Base-by-base conservation (phyloP, 1,284 basidiomycete species). In the Fomitopsis schrenkii region DNA sequence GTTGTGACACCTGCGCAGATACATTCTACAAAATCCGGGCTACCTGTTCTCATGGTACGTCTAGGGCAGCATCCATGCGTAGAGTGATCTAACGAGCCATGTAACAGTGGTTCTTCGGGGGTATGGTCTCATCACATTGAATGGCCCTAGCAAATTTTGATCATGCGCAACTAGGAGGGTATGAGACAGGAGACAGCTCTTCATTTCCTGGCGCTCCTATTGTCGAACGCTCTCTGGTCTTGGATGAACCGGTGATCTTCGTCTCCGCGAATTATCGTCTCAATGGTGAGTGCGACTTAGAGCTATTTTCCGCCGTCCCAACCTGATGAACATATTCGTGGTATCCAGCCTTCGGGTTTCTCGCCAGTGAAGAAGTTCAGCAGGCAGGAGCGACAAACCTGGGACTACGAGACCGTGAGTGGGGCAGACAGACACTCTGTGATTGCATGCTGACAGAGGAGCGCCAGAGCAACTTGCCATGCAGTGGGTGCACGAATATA, bases 21-120 rank as follows among this genome's bases (percentile, higher is more conserved):
- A 1, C 73, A 71, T 1, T 52, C 76, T 1, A 65, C 63, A 10
- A 75, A 77, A 36, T 36, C 35, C 0, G 80, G 80, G 38, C 71
- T 86, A 19, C 86, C 87, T 0, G 84, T 89, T 5, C 75, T 85
- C 14, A 77, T 80, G 40, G 84, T 85, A 67, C 61, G 79, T 74
- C 14, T 45, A 19, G 36, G 14, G 4, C 7, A 12, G 60, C 7
- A 5, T 28, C 35, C 17, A 50, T 57, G 14, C n/a, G 19, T 7
- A 22, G 22, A 22, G 22, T 30, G 42, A 57, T 38, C 26, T 35
- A 28, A 30, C 26, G 28, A n/a, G 26, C 6, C 22, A 35, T 40
- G 1, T 42, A 5, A 14, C 57, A 84, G 81, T 84, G 82, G 81
- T 79, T 85, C 50, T 81, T 74, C 61, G 84, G 83, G 65, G 83